Evolutionary conservation across 2,329 filamentous ascomycete genomes (phyloP).

Genomic region (Zymoseptoria pseudotritici): DNA sequence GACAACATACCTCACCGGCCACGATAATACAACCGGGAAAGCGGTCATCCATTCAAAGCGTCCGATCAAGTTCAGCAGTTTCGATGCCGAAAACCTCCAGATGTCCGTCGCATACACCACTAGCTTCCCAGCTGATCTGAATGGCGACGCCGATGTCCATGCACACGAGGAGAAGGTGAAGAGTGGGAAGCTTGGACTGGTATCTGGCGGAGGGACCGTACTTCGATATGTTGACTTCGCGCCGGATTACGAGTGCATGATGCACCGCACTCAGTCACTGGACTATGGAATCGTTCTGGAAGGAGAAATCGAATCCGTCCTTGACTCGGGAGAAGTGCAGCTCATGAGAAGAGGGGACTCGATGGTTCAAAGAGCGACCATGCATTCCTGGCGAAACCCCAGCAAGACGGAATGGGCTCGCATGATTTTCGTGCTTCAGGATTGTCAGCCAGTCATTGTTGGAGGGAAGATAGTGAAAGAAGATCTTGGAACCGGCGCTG

Average conservation of each 20-base stretch:
- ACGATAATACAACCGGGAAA: slow-evolving; percentile 26
- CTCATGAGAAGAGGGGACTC: slow-evolving; percentile 31
- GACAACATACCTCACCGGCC: slow-evolving; percentile 30
- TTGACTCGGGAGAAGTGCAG: slow-evolving; percentile 29
- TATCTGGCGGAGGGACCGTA: slow-evolving; percentile 43
- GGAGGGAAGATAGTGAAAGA: slow-evolving; percentile 25
- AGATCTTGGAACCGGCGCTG: slow-evolving; percentile 21
- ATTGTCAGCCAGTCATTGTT: slow-evolving; percentile 24
- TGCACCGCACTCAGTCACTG: slow-evolving; percentile 31
- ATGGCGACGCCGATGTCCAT: slow-evolving; percentile 40
- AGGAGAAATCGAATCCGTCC: slow-evolving; percentile 27
- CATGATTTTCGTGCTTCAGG: slow-evolving; percentile 31
- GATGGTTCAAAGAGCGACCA: slow-evolving; percentile 34
- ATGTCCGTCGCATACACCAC: slow-evolving; percentile 49
- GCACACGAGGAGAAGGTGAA: slow-evolving; percentile 39
- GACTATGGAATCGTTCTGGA: slow-evolving; percentile 34
- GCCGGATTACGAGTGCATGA: slow-evolving; percentile 28
- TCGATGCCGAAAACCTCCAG: slow-evolving; percentile 39
- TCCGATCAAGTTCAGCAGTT: slow-evolving; percentile 27
- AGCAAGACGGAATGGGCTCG: slow-evolving; percentile 27
- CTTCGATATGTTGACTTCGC: slow-evolving; percentile 35
- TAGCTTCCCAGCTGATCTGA: slow-evolving; percentile 42
- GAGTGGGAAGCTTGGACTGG: slow-evolving; percentile 41
- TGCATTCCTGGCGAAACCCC: slow-evolving; percentile 31
- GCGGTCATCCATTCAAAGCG: slow-evolving; percentile 28